A percentile compares a stretch with the other conserved stretches of the same genome.
phyloP scores from a whole-genome alignment of 2,329 filamentous ascomycete species.

The Phyllosticta citriasiana region DNA sequence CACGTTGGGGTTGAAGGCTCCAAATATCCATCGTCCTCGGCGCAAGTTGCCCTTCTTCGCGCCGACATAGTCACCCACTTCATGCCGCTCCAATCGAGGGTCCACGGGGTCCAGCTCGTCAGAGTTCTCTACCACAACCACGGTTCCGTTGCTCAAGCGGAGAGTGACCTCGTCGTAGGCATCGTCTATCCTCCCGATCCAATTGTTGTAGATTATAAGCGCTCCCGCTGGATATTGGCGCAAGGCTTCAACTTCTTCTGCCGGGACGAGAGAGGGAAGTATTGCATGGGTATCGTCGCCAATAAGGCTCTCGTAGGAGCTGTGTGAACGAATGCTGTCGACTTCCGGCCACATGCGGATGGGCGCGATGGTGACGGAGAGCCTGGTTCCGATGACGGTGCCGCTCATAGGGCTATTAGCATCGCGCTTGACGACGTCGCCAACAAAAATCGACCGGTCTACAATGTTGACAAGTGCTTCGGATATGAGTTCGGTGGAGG shows the following conservation, averaged over 20 bases:
- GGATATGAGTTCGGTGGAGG: conserved; percentile 30
- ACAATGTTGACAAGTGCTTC: conserved; percentile 39
- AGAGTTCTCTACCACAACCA: conserved; percentile 43
- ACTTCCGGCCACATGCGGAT: conserved; percentile 14
- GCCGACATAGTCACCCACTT: conserved; percentile 40
- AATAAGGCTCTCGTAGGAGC: conserved; percentile 14
- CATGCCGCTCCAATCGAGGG: conserved; percentile 26
- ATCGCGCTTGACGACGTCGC: conserved; percentile 45
- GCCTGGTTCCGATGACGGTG: conserved; percentile 41
- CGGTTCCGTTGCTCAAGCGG: conserved; percentile 41
- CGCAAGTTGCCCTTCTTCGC: conserved; percentile 44
- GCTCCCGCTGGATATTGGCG: conserved; percentile 41
- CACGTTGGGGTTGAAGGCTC: conserved; percentile 41
- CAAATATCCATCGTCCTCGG: conserved; percentile 43
- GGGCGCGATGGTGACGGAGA: conserved; percentile 36
- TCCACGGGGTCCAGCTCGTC: conserved; percentile 31
- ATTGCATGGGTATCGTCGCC: conserved; percentile 11
- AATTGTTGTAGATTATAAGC: conserved; percentile 44
- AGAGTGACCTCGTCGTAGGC: conserved; percentile 42
- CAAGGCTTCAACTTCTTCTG: conserved; percentile 36
- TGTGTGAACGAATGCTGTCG: conserved; percentile 13
- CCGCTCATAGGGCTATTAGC: conserved; percentile 42
- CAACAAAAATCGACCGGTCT: conserved; percentile 45
- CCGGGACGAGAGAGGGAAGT: conserved; percentile 29
- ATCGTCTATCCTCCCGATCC: conserved; percentile 45